A percentile compares a stretch with the other conserved stretches of the same genome.
These are phyloP conservation scores for Penicillium sp. DNA, from an alignment of 2,329 filamentous ascomycete genomes.

Conservation along the genomic window DNA sequence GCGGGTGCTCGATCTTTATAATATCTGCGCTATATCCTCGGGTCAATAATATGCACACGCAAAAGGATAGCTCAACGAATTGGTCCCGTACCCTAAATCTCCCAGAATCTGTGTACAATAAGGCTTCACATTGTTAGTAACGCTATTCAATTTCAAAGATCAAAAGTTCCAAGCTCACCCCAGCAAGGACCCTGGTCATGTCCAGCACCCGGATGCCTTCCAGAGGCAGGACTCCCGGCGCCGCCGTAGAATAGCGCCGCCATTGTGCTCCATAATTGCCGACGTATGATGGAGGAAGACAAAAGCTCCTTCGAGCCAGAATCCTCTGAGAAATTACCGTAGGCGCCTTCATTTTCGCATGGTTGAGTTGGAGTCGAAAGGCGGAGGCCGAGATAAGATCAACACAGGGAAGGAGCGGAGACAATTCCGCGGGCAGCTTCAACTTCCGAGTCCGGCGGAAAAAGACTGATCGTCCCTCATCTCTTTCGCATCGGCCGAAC, in stretches of 20 bases:
- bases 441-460: neutral
- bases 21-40: slow-evolving; percentile 71
- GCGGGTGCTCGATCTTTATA: slow-evolving; percentile 95
- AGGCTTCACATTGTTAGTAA: slow-evolving; percentile 55
- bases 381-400: too few relatives aligned
- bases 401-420: neutral
- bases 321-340: slow-evolving; percentile 23
- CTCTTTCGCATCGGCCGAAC: slow-evolving; percentile 14
- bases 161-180: slow-evolving; percentile 56
- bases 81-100: slow-evolving; percentile 73
- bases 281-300: neutral
- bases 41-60: slow-evolving; percentile 4
- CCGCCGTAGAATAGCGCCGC: slow-evolving; percentile 40
- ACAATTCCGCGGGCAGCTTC: neutral
- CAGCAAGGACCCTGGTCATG: slow-evolving; percentile 93
- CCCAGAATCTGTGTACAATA: slow-evolving; percentile 97
- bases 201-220: slow-evolving; percentile 86
- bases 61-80: neutral
- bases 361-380: neutral
- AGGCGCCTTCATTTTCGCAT: neutral
- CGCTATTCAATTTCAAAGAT: neutral
- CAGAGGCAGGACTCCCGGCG: slow-evolving; percentile 60
- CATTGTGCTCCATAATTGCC: slow-evolving; percentile 17
- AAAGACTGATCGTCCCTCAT: neutral
- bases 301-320: neutral